Conservation (phyloP, 768 basidiomycete species). For the Candolleomyces aberdarensis region DNA sequence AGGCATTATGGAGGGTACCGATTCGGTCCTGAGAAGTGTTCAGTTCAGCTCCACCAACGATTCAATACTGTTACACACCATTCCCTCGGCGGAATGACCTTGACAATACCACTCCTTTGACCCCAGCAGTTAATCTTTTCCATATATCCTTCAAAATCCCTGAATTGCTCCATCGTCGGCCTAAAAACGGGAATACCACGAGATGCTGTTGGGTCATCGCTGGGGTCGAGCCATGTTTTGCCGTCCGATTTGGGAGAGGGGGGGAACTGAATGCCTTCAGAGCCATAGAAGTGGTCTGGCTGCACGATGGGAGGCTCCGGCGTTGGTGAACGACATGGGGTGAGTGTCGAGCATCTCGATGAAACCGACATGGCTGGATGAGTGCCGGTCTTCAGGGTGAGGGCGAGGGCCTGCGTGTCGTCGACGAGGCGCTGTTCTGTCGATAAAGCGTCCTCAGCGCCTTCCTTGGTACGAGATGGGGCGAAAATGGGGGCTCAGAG, state of each 20-base stretch:
- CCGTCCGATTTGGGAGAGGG: slow-evolving; percentile 65
- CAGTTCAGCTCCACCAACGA: no score
- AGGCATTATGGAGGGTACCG: slow-evolving; percentile 68
- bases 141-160: slow-evolving; percentile 91
- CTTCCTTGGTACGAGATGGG: no score
- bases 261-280: slow-evolving; percentile 44
- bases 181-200: slow-evolving; percentile 97
- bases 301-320: slow-evolving; percentile 51
- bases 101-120: slow-evolving; percentile 85
- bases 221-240: slow-evolving; percentile 68
- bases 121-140: slow-evolving; percentile 89
- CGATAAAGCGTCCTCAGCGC: no score
- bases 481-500: no score
- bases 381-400: neutral
- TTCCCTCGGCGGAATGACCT: slow-evolving; percentile 92
- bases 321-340: slow-evolving; percentile 52
- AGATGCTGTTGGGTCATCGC: slow-evolving; percentile 74
- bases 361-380: slow-evolving; percentile 25
- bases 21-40: slow-evolving; percentile 49
- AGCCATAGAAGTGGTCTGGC: slow-evolving; percentile 82
- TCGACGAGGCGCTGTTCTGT: neutral
- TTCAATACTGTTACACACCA: slow-evolving; percentile 47
- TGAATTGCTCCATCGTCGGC: slow-evolving; percentile 88
- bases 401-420: neutral
- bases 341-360: slow-evolving; percentile 40